phyloP scores from a whole-genome alignment of 768 basidiomycete genomes.

The Boletellus ananas region DNA sequence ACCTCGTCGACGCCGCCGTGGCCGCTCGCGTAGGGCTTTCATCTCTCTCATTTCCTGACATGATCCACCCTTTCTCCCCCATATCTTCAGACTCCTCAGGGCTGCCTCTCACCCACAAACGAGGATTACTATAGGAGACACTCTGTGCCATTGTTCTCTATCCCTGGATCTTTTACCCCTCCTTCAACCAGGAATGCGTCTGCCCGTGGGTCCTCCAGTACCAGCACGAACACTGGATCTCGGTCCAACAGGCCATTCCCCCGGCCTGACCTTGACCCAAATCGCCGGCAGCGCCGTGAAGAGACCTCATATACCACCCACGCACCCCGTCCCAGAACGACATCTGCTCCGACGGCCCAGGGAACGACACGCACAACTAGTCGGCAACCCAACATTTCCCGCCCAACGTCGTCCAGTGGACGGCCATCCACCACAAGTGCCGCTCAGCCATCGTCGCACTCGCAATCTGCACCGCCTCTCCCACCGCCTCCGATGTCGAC shows the following conservation, averaged over 20 bases:
- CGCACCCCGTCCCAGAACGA: slow-evolving; percentile 23
- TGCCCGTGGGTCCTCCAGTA: slow-evolving; percentile 9
- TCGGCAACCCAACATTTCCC: slow-evolving; percentile 4
- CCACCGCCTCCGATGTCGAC: slow-evolving; percentile 55
- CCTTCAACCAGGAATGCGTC: slow-evolving; percentile 18
- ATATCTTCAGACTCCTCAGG: slow-evolving; percentile 46
- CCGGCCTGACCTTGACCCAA: slow-evolving; percentile 62
- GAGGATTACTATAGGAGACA: slow-evolving; percentile 48
- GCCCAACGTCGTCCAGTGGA: slow-evolving; percentile 21
- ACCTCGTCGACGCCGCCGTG: slow-evolving; percentile 65
- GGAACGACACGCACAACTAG: slow-evolving; percentile 2
- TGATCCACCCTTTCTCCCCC: neutral
- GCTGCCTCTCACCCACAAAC: slow-evolving; percentile 55
- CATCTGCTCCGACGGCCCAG: slow-evolving; percentile 20
- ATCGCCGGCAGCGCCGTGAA: slow-evolving; percentile 30
- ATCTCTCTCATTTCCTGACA: neutral
- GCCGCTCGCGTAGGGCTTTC: slow-evolving; percentile 42
- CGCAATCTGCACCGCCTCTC: slow-evolving; percentile 35
- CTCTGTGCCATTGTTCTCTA: slow-evolving; percentile 20
- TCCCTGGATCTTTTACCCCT: slow-evolving; percentile 8
- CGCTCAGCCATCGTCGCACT: slow-evolving; percentile 10
- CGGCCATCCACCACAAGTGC: slow-evolving; percentile 7
- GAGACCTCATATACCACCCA: slow-evolving; percentile 6
- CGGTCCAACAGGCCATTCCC: slow-evolving; percentile 40
- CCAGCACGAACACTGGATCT: slow-evolving; percentile 15